Evolutionary conservation across 352 stramenopile genomes (phyloP), one percentile per base, ranked within the genome.

Genomic region (Phytophthora fragariae): DNA sequence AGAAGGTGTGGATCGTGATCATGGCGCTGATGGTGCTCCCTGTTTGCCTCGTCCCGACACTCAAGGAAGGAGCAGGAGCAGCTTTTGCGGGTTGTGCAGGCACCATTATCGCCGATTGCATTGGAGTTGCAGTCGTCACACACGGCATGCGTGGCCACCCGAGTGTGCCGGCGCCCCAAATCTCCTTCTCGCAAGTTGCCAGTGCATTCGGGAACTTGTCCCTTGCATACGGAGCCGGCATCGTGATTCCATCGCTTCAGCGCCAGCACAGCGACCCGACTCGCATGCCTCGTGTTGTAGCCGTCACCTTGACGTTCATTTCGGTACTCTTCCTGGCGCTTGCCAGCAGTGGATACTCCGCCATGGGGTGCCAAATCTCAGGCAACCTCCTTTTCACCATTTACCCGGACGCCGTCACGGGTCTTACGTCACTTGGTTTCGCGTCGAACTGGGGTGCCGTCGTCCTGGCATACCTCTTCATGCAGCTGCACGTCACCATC

Each of bases 351-450:
- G 83, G 72, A 33, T 88, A 88, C 68, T 86, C 80, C 46, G 65
- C 72, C 0, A 68, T 89, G 8, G 83, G 83, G 6, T 88, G 83
- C 70, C 83, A 88, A 65, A 88, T 90, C 50, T 73, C 70, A 1
- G 76, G 81, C 46, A 90, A 90, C 63, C 50, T 89, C 59, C 70
- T 89, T 33, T 91, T 85, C 65, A 79, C 79, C 2, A 86, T 91
- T 58, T 85, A 77, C 68, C 73, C 75, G 5, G 58, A 79, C 53
- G n/a, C 56, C 11, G 14, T 4, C 4, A 72, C 62, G 0, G 66
- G 64, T 12, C 63, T 82, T 17, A 75, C 70, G 2, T 58, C 50
- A 14, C 65, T 85, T 14, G 80, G 80, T 11, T 88, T 88, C 31
- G 15, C 63, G 0, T 62, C 70, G 4, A 67, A 77, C 70, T 62